Evolutionary conservation across 768 basidiomycete genomes (phyloP), one percentile per base, ranked within the genome.

Genomic region (Tricholoma flavovirens): DNA sequence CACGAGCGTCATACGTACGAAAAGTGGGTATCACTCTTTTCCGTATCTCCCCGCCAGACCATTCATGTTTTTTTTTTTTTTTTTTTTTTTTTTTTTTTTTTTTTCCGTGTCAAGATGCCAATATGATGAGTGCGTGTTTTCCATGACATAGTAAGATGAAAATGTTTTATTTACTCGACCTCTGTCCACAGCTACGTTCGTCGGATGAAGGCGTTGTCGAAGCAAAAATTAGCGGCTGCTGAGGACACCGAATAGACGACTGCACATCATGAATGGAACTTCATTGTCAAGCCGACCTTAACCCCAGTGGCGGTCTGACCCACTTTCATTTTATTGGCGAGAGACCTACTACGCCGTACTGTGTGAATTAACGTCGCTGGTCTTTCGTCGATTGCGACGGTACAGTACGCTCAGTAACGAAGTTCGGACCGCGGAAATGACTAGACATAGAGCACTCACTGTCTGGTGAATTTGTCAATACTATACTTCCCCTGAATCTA

Each of bases 1-100:
- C 84, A 93, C 61, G 88, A 96, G 74, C 78, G 87, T 59, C 88
- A 92, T 68, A 76, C 77, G 32, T 90, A 96, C 66, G 92, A 96
- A 76, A 85, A 90, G 91, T 89, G 66, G 64, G 85, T 77, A 15
- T 36, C 14, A 12, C 14, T 36, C 35, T 12, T 36, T n/a, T 36
- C 35, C 35, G 35, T 15, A 11, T 36, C 19, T n/a, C n/a, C n/a
- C 38, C 15, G 10, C 7, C 7, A 43, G 11, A 50, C 36, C 29
- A 35, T 54, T 56, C 15, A 45, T 53, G n/a, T n/a, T n/a, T n/a
- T n/a, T n/a, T n/a, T n/a, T 12, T 29, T 32, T 36, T 45, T 48
- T 50, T 55, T 12, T 29, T 32, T 36, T 45, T 48, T 50, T 55
- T 12, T 29, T 32, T 36, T 45, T 48, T 12, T 29, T 32, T 36